A percentile compares a stretch with the other conserved stretches of the same genome.
Evolutionary conservation across 1,139 yeast genomes (phyloP).

Genomic region (Protomyces gravidus): DNA sequence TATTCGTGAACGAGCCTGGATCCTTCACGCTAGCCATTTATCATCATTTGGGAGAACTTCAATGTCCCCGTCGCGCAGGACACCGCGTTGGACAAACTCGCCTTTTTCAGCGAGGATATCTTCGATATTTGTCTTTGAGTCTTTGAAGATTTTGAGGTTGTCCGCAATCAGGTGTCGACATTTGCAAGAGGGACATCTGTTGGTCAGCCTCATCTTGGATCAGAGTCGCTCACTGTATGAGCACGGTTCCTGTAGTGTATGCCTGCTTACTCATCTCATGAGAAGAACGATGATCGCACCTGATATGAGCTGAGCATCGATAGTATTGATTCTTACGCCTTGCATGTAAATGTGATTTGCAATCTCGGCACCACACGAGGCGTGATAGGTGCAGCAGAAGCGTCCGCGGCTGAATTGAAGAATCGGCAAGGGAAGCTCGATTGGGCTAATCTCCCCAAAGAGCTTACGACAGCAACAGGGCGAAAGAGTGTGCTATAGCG

Average conservation of each 20-base stretch:
- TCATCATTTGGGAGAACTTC: slow-evolving; percentile 10
- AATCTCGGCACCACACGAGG: slow-evolving; percentile 50
- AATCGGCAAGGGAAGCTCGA: too few relatives aligned
- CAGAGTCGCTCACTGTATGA: slow-evolving; percentile 66
- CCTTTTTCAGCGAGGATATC: slow-evolving; percentile 77
- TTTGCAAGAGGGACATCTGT: slow-evolving; percentile 45
- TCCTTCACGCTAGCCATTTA: too few relatives aligned
- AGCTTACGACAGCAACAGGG: too few relatives aligned
- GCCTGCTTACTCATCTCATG: slow-evolving; percentile 90
- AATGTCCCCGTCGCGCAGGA: slow-evolving; percentile 29
- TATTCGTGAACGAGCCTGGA: too few relatives aligned
- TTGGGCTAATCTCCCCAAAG: too few relatives aligned
- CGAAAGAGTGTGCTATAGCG: too few relatives aligned
- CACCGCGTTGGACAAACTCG: slow-evolving; percentile 57
- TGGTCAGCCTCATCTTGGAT: neutral
- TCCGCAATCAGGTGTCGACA: slow-evolving; percentile 89
- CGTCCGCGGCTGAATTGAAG: too few relatives aligned
- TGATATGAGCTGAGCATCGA: neutral
- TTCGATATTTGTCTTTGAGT: slow-evolving; percentile 66
- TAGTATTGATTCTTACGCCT: slow-evolving; percentile 44
- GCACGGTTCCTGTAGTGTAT: slow-evolving; percentile 77
- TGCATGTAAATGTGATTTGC: slow-evolving; percentile 90
- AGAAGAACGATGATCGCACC: slow-evolving; percentile 72
- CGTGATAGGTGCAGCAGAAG: neutral
- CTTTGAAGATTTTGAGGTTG: slow-evolving; percentile 78